Percentiles rank a stretch among this genome's conserved stretches.
Conservation (phyloP, 805 yeast species). For the Yamadazyma sp. region DNA sequence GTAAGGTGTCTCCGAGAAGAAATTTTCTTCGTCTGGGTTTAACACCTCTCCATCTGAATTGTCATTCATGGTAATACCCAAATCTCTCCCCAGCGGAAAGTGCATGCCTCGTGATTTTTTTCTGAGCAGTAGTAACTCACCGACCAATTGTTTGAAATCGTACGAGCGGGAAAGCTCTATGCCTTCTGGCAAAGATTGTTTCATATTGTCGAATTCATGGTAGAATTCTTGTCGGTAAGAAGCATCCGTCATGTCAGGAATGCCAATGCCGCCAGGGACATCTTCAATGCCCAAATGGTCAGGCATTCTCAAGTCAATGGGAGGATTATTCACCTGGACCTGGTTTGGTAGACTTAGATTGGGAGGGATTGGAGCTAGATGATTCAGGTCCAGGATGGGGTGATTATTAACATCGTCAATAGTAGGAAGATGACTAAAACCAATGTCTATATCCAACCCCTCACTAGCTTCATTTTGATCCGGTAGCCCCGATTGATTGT, state of each 20-base stretch:
- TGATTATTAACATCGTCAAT: too few relatives aligned
- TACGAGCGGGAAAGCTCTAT: constrained; percentile 12
- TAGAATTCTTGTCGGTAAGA: constrained; percentile 15
- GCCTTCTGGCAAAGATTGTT: constrained; percentile 12
- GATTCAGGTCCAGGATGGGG: too few relatives aligned
- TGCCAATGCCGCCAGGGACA: too few relatives aligned
- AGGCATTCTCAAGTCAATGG: constrained; percentile 13
- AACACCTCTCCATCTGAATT: not conserved
- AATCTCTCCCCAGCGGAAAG: constrained; percentile 11
- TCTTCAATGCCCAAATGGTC: too few relatives aligned
- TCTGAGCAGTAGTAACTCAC: constrained; percentile 25
- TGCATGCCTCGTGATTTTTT: constrained; percentile 11
- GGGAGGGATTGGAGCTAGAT: too few relatives aligned
- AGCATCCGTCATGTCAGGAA: constrained; percentile 28
- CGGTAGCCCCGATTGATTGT: too few relatives aligned
- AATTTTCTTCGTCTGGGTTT: not conserved
- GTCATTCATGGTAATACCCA: constrained; percentile 12
- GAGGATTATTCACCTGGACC: too few relatives aligned
- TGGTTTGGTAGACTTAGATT: too few relatives aligned
- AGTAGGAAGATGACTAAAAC: not conserved
- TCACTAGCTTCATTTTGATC: too few relatives aligned
- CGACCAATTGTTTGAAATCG: constrained; percentile 32
- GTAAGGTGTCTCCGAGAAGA: not conserved
- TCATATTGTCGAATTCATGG: constrained; percentile 16
- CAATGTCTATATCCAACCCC: constrained; percentile 1